Base-by-base conservation (phyloP, 1,284 basidiomycete species). In the Melampsora larici-populina region DNA sequence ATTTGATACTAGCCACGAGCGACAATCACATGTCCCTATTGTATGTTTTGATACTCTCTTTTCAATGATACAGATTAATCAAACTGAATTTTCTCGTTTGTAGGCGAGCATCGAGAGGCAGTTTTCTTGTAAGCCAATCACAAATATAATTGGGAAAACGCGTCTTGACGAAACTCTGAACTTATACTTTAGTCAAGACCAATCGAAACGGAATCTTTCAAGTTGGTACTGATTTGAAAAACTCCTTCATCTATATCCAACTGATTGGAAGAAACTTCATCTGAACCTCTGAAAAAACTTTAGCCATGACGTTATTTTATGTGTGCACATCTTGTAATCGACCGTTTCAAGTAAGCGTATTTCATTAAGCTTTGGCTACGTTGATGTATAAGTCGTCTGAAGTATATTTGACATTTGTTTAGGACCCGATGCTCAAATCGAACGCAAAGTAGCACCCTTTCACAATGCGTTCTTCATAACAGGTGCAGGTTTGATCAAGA, bases 301-400 rank as follows among this genome's bases (percentile, higher is more conserved):
- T 70, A 74, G 72, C 73, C 6, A 76, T 76, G 73, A 76, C 73
- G 13, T 76, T 76, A 64, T 76, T 76, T 63, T 76, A 76, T 48
- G 73, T 76, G 24, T 76, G 73, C 29, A 76, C 73, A 21, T 76
- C 73, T 31, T 76, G 73, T 43, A 76, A 76, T 69, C 33, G 55
- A 46, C 51, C 73, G 0, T 76, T 76, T 29, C 73, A 76, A 64
- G 73, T 74, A 55, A 21, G 21, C 62, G 29, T 36, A 29, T 73
- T 24, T 33, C 26, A 26, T 21, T 18, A 5, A 33, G 9, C 43
- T 49, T 31, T 51, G 21, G 29, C 29, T 64, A 15, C 17, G 24
- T 69, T 21, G 29, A 17, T 49, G 5, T 21, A 21, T 21, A n/a
- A 9, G 26, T 31, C 46, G 17, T 13, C 33, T 8, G 15, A 40